Conservation (phyloP, 805 yeast species). For the Saccharomycopsis sp. region DNA sequence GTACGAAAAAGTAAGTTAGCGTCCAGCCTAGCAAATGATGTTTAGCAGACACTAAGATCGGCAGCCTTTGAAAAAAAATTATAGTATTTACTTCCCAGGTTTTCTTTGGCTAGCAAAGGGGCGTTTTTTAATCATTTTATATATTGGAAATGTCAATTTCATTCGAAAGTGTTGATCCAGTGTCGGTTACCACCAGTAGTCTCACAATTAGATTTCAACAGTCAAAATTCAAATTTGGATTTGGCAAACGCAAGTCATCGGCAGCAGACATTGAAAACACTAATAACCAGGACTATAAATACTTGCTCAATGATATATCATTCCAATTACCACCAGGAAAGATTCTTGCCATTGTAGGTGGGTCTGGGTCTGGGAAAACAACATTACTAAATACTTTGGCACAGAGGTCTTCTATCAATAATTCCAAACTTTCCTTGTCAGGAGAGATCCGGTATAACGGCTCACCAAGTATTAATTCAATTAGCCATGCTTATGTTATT, state of each 20-base stretch:
- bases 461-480: constrained; percentile 22
- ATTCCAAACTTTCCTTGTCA: constrained; percentile 1
- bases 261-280: constrained; percentile 2
- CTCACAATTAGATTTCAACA: background rate
- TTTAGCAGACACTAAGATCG: too few relatives aligned
- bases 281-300: background rate
- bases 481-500: constrained; percentile 55
- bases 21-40: too few relatives aligned
- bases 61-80: too few relatives aligned
- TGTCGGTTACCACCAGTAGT: background rate
- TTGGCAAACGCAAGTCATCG: background rate
- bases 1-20: too few relatives aligned
- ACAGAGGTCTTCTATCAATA: constrained; percentile 32
- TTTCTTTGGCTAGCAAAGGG: background rate
- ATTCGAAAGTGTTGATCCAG: background rate
- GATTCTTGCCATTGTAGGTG: constrained; percentile 77
- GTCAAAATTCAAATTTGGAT: background rate
- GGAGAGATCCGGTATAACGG: constrained; percentile 13
- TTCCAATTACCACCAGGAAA: constrained; percentile 55
- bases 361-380: constrained; percentile 84
- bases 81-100: too few relatives aligned
- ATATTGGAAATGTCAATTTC: too few relatives aligned
- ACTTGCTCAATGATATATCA: constrained; percentile 33
- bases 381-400: constrained; percentile 65
- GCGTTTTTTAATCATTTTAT: background rate